Base-by-base conservation (phyloP, 441 rosid genomes). In the Adansonia madagascariensis region DNA sequence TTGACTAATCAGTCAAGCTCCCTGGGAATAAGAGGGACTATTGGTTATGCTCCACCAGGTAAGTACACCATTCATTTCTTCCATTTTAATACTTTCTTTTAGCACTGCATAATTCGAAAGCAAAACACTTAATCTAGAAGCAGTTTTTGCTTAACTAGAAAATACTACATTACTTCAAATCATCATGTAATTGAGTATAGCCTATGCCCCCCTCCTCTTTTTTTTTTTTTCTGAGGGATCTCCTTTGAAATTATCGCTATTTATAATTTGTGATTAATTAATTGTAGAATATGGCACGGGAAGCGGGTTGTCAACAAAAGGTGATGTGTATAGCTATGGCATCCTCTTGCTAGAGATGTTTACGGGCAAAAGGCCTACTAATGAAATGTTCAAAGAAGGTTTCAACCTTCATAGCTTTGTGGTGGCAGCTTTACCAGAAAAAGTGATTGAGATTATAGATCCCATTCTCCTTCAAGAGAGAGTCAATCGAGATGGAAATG, bases 11-110 rank as follows among this genome's bases (percentile, higher is more conserved):
- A 63, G 0, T 63, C 68, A 15, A 63, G 5, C 47, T 63, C 68
- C 2, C 12, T 35, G 39, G 68, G 68, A 0, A 6, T 35, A 15
- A 63, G 68, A 63, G 68, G 68, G 39, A 63, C 68, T 63, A 7
- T 63, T 63, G 68, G 68, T 15, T 63, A 63, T 63, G 47, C 22
- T 63, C 47, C 68, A 63, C 68, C 68, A 15, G 68, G 47, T 63
- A 63, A 63, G 46, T 35, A 14, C 22, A 63, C 8, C 3, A 15
- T 35, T 15, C 68, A 7, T 63, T 14, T 63, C 18, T 2, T 31
- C 35, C 35, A 20, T 20, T 9, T 2, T 44, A 44, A 44, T 8
- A 44, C 49, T 8, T 35, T 35, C 41, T 35, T 35, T 35, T 35
- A 35, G 41, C 41, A 35, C 41, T 35, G 41, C 41, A 35, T 35